phyloP scores from a whole-genome alignment of 176 grass and related monocot genomes.

The Aegilops speltoides region DNA sequence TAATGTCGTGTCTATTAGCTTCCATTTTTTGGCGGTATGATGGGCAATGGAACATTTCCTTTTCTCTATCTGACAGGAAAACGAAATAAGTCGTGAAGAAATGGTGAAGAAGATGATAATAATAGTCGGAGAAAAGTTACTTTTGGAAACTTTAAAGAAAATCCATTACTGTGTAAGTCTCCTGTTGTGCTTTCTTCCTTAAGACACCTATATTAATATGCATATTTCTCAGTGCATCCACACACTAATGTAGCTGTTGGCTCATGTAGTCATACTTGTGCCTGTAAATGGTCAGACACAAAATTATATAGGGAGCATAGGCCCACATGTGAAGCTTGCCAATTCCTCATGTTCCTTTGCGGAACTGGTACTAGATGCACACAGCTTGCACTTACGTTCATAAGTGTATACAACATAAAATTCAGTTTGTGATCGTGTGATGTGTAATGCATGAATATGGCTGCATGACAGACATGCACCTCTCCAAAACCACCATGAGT shows the following conservation, averaged over 20 bases:
- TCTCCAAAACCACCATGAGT: neutral
- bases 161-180: constrained; percentile 66
- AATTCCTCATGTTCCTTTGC: neutral
- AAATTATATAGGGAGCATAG: neutral
- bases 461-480: neutral
- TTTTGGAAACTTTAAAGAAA: constrained; percentile 55
- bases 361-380: neutral
- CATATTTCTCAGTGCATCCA: constrained; percentile 1
- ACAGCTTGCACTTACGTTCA: neutral
- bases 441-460: neutral
- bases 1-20: neutral
- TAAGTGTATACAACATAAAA: constrained; percentile 5
- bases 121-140: constrained; percentile 67
- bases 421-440: neutral
- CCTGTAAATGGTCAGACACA: neutral
- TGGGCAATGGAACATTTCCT: constrained; percentile 9
- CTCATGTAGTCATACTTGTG: neutral
- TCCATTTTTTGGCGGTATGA: neutral
- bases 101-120: constrained; percentile 72
- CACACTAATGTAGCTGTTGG: constrained; percentile 8
- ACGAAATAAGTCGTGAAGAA: constrained; percentile 61
- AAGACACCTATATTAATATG: neutral
- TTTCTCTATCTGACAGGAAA: constrained; percentile 39
- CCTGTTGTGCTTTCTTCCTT: neutral
- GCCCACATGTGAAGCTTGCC: neutral